Percentiles rank a stretch among this genome's conserved stretches.
Conservation (phyloP, 306 rosid genomes). For the Fragaria iinumae region DNA sequence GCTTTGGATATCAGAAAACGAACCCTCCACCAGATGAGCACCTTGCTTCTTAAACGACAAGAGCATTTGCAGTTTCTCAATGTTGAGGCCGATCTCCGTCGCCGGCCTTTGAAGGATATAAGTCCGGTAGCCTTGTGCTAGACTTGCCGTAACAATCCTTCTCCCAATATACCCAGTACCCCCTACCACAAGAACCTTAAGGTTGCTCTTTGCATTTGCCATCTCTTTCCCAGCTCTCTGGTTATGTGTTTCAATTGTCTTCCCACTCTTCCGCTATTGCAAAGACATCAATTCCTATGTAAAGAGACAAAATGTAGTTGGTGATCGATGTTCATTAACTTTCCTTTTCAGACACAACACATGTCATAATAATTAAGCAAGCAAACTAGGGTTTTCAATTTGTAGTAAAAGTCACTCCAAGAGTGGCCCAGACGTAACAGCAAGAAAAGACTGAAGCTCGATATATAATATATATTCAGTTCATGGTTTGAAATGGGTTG, state of each 20-base stretch:
- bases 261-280: not conserved
- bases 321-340: too few species aligned
- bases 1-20: constrained; percentile 61
- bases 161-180: constrained; percentile 76
- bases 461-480: too few species aligned
- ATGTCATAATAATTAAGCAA: too few species aligned
- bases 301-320: not conserved
- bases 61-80: constrained; percentile 61
- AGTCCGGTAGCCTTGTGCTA: constrained; percentile 66
- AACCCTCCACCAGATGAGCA: constrained; percentile 61
- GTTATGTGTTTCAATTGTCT: not conserved
- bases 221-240: constrained; percentile 13
- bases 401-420: too few species aligned
- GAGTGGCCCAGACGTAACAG: too few species aligned
- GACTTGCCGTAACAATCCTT: constrained; percentile 68
- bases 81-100: constrained; percentile 64
- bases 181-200: constrained; percentile 72
- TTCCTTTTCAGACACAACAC: too few species aligned
- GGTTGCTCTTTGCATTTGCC: constrained; percentile 45
- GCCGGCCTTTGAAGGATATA: constrained; percentile 69
- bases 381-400: too few species aligned
- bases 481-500: too few species aligned
- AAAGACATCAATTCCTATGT: not conserved
- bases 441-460: too few species aligned
- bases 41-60: constrained; percentile 69